Evolutionary conservation across 139 green algal species (phyloP).

Genomic region (Mesostigma viride): DNA sequence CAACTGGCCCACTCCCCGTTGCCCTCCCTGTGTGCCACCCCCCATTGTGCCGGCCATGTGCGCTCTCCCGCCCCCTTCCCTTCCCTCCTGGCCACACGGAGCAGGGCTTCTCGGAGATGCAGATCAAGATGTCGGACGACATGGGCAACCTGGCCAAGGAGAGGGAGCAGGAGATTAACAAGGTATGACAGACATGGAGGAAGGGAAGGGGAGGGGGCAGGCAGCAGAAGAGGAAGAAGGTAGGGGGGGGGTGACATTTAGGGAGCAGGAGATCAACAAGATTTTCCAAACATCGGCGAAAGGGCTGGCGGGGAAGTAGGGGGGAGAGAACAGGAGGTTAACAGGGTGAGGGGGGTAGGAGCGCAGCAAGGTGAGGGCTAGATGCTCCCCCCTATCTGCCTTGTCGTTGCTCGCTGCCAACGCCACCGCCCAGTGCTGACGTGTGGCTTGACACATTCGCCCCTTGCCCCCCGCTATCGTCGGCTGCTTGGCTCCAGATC

Average conservation of each 20-base stretch:
- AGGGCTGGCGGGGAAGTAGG: too few relatives aligned
- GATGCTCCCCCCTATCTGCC: not conserved
- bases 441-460: too few relatives aligned
- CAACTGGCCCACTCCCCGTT: too few relatives aligned
- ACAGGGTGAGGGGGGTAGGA: conserved; percentile 11
- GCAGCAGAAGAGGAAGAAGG: too few relatives aligned
- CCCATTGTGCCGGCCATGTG: too few relatives aligned
- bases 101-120: conserved; percentile 23
- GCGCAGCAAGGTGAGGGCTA: not conserved
- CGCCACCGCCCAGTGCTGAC: too few relatives aligned
- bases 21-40: too few relatives aligned
- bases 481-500: conserved; percentile 37
- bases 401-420: not conserved
- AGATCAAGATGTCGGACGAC: conserved; percentile 10
- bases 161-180: conserved; percentile 22
- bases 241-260: too few relatives aligned
- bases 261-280: conserved; percentile 71
- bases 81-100: too few relatives aligned
- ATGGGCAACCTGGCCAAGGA: conserved; percentile 12
- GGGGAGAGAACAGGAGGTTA: conserved; percentile 22
- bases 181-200: conserved; percentile 36
- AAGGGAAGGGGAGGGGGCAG: too few relatives aligned
- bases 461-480: not conserved
- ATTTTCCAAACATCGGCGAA: too few relatives aligned
- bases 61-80: too few relatives aligned